phyloP scores from a whole-genome alignment of 257 asterid genomes.

The Striga asiatica region DNA sequence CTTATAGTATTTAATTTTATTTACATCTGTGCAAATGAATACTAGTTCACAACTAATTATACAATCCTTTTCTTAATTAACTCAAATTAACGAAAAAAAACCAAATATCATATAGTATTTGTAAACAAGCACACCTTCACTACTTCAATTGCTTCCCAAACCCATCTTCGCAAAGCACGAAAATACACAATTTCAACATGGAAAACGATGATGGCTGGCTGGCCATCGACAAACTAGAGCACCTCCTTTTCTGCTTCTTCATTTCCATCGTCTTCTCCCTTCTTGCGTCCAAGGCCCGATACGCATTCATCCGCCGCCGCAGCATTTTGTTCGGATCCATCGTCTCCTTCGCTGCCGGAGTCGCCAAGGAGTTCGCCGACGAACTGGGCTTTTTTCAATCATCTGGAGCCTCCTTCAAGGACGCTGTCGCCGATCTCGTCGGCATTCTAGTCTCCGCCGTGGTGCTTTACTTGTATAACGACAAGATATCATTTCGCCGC shows the following conservation, averaged over 20 bases:
- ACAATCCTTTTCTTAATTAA: too few relatives aligned
- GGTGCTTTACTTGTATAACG: slow-evolving; percentile 22
- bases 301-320: slow-evolving; percentile 51
- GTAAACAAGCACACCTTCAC: too few relatives aligned
- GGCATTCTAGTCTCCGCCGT: slow-evolving; percentile 50
- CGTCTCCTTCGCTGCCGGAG: slow-evolving; percentile 50
- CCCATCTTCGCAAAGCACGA: background rate
- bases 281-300: slow-evolving; percentile 33
- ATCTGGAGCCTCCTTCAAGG: slow-evolving; percentile 76
- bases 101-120: too few relatives aligned
- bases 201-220: slow-evolving; percentile 74
- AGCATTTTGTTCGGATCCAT: slow-evolving; percentile 64
- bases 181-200: too few relatives aligned
- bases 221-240: slow-evolving; percentile 60
- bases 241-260: slow-evolving; percentile 62
- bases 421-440: slow-evolving; percentile 48
- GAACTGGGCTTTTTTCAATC: slow-evolving; percentile 66
- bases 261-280: slow-evolving; percentile 36
- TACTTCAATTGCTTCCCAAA: too few relatives aligned
- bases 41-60: too few relatives aligned
- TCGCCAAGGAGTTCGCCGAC: slow-evolving; percentile 75
- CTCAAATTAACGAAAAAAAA: too few relatives aligned
- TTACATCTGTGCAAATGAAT: too few relatives aligned
- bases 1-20: too few relatives aligned
- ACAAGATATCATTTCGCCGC: slow-evolving; percentile 5